These are phyloP conservation scores for Nakazawaea wyomingensis DNA, from an alignment of 805 yeast genomes.

Conservation along the genomic window DNA sequence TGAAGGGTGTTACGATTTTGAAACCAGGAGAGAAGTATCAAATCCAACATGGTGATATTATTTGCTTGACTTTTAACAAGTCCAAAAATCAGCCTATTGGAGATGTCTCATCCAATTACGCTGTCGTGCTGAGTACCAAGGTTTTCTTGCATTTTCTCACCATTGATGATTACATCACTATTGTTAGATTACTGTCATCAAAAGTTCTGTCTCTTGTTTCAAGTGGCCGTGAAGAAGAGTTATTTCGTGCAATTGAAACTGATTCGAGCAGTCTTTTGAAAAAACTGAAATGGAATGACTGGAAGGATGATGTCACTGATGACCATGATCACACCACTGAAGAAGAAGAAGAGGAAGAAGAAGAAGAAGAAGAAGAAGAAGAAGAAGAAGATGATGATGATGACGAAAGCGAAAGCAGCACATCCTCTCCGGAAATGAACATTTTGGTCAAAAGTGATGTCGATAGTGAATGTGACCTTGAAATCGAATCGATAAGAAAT, in stretches of 20 bases:
- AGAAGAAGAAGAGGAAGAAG: not conserved
- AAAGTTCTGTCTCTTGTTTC: not conserved
- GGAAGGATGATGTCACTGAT: not conserved
- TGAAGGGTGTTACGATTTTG: not conserved
- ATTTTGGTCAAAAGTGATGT: too few species aligned
- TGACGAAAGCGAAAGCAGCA: too few species aligned
- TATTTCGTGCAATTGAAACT: too few species aligned
- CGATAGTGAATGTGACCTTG: too few species aligned
- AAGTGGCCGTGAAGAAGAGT: not conserved
- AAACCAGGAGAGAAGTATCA: not conserved
- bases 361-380: not conserved
- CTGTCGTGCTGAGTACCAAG: not conserved
- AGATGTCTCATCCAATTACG: not conserved
- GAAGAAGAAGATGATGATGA: not conserved
- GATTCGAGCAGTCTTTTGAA: too few species aligned
- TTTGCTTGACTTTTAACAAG: conserved; percentile 5
- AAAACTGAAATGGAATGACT: not conserved
- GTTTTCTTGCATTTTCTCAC: not conserved
- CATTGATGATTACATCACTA: not conserved
- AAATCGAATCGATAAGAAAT: too few species aligned
- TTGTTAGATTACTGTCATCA: not conserved
- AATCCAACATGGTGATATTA: not conserved
- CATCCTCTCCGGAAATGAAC: too few species aligned
- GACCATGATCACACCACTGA: not conserved
- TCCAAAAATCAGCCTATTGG: not conserved